Conservation (phyloP, 257 asterid genomes). For the Nicotiana tabacum region DNA sequence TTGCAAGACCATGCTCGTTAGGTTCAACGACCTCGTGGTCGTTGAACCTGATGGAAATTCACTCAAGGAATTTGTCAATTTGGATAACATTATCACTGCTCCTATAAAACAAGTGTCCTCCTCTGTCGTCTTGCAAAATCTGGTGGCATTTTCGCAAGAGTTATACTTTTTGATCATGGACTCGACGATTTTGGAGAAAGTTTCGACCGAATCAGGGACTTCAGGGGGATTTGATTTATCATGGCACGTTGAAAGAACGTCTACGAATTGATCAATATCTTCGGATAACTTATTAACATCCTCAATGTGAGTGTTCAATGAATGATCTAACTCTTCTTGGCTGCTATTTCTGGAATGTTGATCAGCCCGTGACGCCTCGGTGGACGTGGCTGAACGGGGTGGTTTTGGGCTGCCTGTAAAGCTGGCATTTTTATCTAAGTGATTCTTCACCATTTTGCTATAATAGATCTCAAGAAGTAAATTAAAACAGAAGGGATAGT, state of each 20-base stretch:
- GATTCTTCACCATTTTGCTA: constrained; percentile 32
- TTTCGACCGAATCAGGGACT: constrained; percentile 44
- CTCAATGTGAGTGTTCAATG: not conserved
- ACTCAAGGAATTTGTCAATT: constrained; percentile 32
- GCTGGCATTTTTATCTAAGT: constrained; percentile 13
- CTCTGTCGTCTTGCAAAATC: constrained; percentile 27
- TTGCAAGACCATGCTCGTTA: constrained; percentile 56
- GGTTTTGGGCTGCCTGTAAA: not conserved
- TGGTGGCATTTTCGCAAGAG: constrained; percentile 16
- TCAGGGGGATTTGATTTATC: constrained; percentile 44
- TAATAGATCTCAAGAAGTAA: not conserved
- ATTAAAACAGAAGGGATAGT: not conserved
- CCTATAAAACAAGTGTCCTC: constrained; percentile 51
- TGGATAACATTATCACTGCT: constrained; percentile 45
- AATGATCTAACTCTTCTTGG: not conserved
- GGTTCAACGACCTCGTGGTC: constrained; percentile 35
- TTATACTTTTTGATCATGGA: constrained; percentile 35
- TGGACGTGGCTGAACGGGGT: not conserved
- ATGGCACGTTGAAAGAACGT: constrained; percentile 20
- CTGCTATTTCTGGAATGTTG: not conserved
- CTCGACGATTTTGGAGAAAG: constrained; percentile 42
- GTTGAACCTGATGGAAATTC: constrained; percentile 35
- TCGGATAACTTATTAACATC: constrained; percentile 16
- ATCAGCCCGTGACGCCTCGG: not conserved
- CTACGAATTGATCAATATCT: constrained; percentile 41